Evolutionary conservation across 371 early-diverging fungal genomes (phyloP).

Genomic region (Mucor saturninus): DNA sequence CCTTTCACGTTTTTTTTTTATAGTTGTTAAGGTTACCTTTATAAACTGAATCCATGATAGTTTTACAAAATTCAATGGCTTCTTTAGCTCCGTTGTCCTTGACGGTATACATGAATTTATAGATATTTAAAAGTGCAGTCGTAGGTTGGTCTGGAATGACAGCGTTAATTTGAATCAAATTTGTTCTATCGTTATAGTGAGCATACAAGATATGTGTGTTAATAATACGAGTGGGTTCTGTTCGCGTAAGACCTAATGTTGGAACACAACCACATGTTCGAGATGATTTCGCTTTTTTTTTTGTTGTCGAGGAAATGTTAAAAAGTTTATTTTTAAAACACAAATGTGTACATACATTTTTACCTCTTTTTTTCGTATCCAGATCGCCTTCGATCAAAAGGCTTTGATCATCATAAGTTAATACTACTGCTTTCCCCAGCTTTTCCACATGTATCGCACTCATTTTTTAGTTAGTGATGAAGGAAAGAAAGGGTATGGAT

Average conservation of each 20-base stretch:
- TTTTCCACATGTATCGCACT: slow-evolving; percentile 7
- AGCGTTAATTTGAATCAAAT: slow-evolving; percentile 36
- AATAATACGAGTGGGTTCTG: slow-evolving; percentile 13
- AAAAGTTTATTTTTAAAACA: not conserved
- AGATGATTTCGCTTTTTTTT: slow-evolving; percentile 1
- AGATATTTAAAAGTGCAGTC: slow-evolving; percentile 28
- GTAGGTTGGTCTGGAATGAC: slow-evolving; percentile 33
- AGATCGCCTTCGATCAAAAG: slow-evolving; percentile 8
- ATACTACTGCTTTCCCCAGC: slow-evolving; percentile 2
- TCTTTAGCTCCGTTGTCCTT: slow-evolving; percentile 26
- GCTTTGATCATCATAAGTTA: slow-evolving; percentile 4
- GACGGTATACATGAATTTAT: slow-evolving; percentile 37
- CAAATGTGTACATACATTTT: not conserved
- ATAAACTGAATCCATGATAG: slow-evolving; percentile 36
- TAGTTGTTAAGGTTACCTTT: slow-evolving; percentile 1
- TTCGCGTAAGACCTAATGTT: not conserved
- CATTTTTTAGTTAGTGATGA: not conserved
- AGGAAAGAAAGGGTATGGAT: slow-evolving; percentile 1
- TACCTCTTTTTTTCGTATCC: not conserved
- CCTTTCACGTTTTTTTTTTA: not conserved
- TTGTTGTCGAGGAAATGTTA: not conserved
- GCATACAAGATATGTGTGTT: slow-evolving; percentile 36
- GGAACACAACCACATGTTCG: slow-evolving; percentile 13
- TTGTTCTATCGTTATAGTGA: slow-evolving; percentile 23
- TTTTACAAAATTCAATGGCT: slow-evolving; percentile 33